A percentile compares a stretch with the other conserved stretches of the same genome.
These are phyloP conservation scores for Fraxinus ornus DNA, from an alignment of 305 asterid species.

Conservation along the genomic window DNA sequence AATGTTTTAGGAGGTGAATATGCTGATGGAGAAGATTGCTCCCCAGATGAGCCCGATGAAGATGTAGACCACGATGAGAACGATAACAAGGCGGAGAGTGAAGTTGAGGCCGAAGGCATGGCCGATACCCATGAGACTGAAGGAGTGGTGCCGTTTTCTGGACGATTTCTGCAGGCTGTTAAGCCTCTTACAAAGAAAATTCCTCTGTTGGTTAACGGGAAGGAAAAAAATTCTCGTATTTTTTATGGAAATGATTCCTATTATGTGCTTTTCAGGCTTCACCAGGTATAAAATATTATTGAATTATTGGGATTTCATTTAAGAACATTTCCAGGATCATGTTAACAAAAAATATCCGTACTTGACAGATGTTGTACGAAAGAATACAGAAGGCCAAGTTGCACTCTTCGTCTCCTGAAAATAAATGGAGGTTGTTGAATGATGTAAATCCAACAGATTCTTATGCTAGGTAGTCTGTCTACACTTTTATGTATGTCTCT, in stretches of 20 bases:
- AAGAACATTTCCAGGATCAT: slow-evolving; percentile 12
- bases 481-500: slow-evolving; percentile 9
- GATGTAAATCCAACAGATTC: slow-evolving; percentile 51
- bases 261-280: slow-evolving; percentile 88
- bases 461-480: slow-evolving; percentile 66
- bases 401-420: slow-evolving; percentile 70
- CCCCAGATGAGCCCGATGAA: slow-evolving; percentile 64
- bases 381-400: slow-evolving; percentile 78
- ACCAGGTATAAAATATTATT: slow-evolving; percentile 54
- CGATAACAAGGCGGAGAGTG: slow-evolving; percentile 67
- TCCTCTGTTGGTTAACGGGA: slow-evolving; percentile 39
- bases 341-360: slow-evolving; percentile 10
- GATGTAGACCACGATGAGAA: slow-evolving; percentile 51
- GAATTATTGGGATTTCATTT: slow-evolving; percentile 13
- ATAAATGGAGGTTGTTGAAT: slow-evolving; percentile 64
- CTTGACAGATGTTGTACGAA: slow-evolving; percentile 71
- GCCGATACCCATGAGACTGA: slow-evolving; percentile 55
- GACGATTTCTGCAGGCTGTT: slow-evolving; percentile 44
- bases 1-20: slow-evolving; percentile 72
- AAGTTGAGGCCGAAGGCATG: slow-evolving; percentile 65
- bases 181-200: slow-evolving; percentile 66
- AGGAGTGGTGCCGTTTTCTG: slow-evolving; percentile 44
- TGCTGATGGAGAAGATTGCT: slow-evolving; percentile 70
- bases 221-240: slow-evolving; percentile 43
- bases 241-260: slow-evolving; percentile 88